Conservation (phyloP, 2,329 filamentous ascomycete species). For the Scedosporium apiospermum region DNA sequence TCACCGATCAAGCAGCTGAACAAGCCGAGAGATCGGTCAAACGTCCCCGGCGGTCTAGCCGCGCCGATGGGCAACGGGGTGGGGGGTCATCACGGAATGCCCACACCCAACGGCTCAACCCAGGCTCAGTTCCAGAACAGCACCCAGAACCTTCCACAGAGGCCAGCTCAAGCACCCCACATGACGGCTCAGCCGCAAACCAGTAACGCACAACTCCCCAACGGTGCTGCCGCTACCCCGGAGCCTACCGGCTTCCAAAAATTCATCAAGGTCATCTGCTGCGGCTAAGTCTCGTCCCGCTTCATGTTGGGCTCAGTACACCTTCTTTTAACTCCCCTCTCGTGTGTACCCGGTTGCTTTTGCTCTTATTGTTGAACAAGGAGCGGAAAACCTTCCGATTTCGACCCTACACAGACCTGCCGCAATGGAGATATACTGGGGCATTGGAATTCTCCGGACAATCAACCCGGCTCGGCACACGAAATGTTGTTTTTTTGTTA, state of each 20-base stretch:
- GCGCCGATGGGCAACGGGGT: constrained; percentile 68
- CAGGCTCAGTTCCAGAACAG: constrained; percentile 96
- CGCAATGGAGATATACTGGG: neutral
- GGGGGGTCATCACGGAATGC: constrained; percentile 64
- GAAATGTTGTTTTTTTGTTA: constrained; percentile 17
- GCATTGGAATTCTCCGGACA: neutral
- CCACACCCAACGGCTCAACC: constrained; percentile 80
- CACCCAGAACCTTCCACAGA: constrained; percentile 72
- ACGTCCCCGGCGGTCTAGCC: constrained; percentile 62
- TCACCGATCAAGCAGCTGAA: constrained; percentile 74
- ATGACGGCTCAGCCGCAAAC: constrained; percentile 40
- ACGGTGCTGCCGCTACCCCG: constrained; percentile 52
- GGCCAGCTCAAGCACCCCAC: constrained; percentile 50
- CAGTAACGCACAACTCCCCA: constrained; percentile 16
- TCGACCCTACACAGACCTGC: neutral
- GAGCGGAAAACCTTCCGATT: neutral
- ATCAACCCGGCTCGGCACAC: neutral
- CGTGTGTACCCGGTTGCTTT: neutral
- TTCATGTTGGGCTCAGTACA: neutral
- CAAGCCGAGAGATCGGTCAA: constrained; percentile 68
- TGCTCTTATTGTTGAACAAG: neutral
- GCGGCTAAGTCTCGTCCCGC: constrained; percentile 46
- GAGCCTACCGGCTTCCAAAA: constrained; percentile 82
- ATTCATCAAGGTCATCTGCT: constrained; percentile 87
- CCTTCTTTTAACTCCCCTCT: neutral